A percentile compares a stretch with the other conserved stretches of the same genome.
Evolutionary conservation across 2,329 filamentous ascomycete species (phyloP).

Genomic region (Aspergillus pseudotamarii): DNA sequence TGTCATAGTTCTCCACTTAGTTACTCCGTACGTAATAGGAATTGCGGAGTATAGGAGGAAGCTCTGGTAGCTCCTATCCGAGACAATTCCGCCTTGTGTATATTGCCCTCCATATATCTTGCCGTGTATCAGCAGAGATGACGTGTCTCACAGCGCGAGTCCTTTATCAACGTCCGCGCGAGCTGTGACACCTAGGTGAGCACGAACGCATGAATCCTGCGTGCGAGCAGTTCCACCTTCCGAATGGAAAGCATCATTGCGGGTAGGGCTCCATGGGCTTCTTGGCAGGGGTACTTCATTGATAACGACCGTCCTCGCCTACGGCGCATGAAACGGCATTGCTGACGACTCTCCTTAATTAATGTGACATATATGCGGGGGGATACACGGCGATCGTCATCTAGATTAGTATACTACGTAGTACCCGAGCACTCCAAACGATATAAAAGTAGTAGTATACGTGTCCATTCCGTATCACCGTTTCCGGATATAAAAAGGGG

Average conservation of each 20-base stretch:
- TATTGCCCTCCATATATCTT: neutral
- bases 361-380: neutral
- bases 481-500: neutral
- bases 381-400: neutral
- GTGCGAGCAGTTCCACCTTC: neutral
- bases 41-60: neutral
- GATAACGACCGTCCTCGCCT: neutral
- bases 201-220: neutral
- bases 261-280: neutral
- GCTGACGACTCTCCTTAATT: neutral
- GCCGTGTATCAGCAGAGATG: neutral
- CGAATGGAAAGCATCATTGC: neutral
- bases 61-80: neutral
- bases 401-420: neutral
- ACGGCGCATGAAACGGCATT: neutral
- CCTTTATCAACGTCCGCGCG: neutral
- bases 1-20: neutral
- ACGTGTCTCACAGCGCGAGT: neutral
- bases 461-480: neutral
- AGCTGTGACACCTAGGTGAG: neutral
- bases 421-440: neutral
- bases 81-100: neutral
- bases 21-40: neutral
- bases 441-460: neutral
- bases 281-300: slow-evolving; percentile 2